Evolutionary conservation across 257 asterid species (phyloP).

Genomic region (Gentiana macrophylla): DNA sequence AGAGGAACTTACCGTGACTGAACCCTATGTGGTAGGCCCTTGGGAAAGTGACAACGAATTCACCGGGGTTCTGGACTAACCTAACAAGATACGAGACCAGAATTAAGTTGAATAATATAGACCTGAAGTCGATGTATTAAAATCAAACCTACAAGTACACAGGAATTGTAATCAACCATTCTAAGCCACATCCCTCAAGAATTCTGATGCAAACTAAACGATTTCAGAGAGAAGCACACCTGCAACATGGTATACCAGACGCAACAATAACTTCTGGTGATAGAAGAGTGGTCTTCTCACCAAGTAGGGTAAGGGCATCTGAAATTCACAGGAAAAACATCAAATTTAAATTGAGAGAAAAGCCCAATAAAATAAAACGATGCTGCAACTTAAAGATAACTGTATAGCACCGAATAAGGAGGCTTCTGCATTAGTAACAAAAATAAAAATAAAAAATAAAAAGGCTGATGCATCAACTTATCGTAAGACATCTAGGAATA

Average conservation of each 20-base stretch:
- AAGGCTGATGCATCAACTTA: too few relatives aligned
- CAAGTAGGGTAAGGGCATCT: constrained; percentile 82
- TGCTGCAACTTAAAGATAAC: not conserved
- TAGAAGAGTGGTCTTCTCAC: constrained; percentile 93
- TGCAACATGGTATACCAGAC: constrained; percentile 93
- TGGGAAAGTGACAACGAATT: constrained; percentile 95
- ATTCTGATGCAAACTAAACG: constrained; percentile 10
- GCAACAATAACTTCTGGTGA: constrained; percentile 76
- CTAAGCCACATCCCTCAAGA: not conserved
- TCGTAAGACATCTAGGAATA: too few relatives aligned
- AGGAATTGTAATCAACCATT: constrained; percentile 8
- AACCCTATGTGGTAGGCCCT: constrained; percentile 98
- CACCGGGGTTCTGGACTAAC: constrained; percentile 98
- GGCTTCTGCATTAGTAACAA: too few relatives aligned
- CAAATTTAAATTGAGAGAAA: constrained; percentile 7
- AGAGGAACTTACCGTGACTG: constrained; percentile 85
- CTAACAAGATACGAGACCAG: constrained; percentile 27
- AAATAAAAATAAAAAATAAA: too few relatives aligned
- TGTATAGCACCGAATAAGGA: too few relatives aligned
- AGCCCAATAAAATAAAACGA: constrained; percentile 9
- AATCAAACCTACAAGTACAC: constrained; percentile 1
- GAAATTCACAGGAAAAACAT: constrained; percentile 17
- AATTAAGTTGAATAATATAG: constrained; percentile 5
- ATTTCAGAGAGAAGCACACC: constrained; percentile 38
- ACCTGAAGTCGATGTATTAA: constrained; percentile 1